Percentiles rank a stretch among this genome's conserved stretches.
Conservation (phyloP, 2,329 filamentous ascomycete species). For the Acephala macrosclerotiorum region DNA sequence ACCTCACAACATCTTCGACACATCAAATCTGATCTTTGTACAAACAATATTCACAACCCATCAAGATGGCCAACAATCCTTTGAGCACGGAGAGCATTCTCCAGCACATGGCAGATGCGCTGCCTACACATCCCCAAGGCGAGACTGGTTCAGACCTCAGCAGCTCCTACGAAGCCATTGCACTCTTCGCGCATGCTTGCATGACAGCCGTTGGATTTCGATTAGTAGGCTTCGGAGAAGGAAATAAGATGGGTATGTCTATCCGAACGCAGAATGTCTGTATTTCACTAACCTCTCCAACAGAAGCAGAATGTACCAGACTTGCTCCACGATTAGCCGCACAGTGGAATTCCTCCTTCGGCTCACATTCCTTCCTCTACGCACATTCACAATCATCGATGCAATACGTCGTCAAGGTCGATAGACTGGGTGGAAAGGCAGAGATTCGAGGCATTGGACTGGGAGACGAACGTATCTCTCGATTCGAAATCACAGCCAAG, state of each 20-base stretch:
- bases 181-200: slow-evolving; percentile 83
- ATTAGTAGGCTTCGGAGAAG: slow-evolving; percentile 84
- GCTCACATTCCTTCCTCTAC: slow-evolving; percentile 84
- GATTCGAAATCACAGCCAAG: slow-evolving; percentile 75
- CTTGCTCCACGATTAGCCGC: slow-evolving; percentile 70
- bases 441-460: slow-evolving; percentile 81
- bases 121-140: slow-evolving; percentile 60
- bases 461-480: slow-evolving; percentile 81
- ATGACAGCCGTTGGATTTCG: slow-evolving; percentile 83
- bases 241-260: slow-evolving; percentile 71
- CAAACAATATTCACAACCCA: no score
- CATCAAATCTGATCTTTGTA: background rate
- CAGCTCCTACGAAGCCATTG: slow-evolving; percentile 81
- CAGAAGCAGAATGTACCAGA: slow-evolving; percentile 63
- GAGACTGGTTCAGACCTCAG: slow-evolving; percentile 69
- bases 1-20: background rate
- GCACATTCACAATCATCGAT: slow-evolving; percentile 85
- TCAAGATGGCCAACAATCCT: slow-evolving; percentile 45
- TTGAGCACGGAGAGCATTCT: slow-evolving; percentile 56
- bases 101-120: slow-evolving; percentile 63
- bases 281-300: slow-evolving; percentile 22
- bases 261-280: background rate
- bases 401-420: slow-evolving; percentile 83
- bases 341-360: slow-evolving; percentile 80
- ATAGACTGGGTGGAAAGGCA: slow-evolving; percentile 82